Base-by-base conservation (phyloP, 108 stramenopile species). In the Nitzschia inconspicua region DNA sequence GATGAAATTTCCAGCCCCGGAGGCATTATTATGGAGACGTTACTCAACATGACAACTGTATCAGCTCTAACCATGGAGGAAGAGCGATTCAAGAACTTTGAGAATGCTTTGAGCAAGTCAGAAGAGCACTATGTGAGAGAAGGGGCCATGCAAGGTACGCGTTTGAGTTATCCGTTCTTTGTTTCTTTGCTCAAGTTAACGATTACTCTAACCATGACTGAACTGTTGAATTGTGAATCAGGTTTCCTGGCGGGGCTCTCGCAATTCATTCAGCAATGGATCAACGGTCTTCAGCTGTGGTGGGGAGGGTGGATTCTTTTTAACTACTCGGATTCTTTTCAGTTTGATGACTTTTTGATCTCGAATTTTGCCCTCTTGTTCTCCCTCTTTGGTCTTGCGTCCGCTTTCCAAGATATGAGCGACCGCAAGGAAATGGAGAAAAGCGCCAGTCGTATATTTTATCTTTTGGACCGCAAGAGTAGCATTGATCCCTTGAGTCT, bases 1-100 rank as follows among this genome's bases (percentile, higher is more conserved):
- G 85, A 81, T 39, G 77, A 75, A 57, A 26, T 30, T 23, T 65
- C 75, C 26, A 75, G 63, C 40, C 83, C 89, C 30, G 83, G 89
- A 23, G 85, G 77, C 36, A 83, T 91, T 31, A 56, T 82, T 14
- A 68, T 87, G 3, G 89, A 91, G 67, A 85, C 85, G 2, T 55
- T 91, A 25, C 54, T 82, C 22, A 91, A 86, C 61, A 91, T 91
- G 43, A 71, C 81, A 10, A 91, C 89, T 26, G 85, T 91, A 10
- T 65, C 85, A 5, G 75, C 89, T 0, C 42, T 91, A 30, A 76
- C 78, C 4, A 55, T 91, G 30, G 84, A 91, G 62, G 65, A 75
- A 29, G 48, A 66, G 28, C 48, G 83, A 48, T 73, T 72, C 44
- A 43, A 70, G 16, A 77, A 84, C 39, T 92, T 75, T 52, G 61